Evolutionary conservation across 2,329 filamentous ascomycete species (phyloP), one percentile per base, ranked within the genome.

Genomic region (Pseudogymnoascus sp.): DNA sequence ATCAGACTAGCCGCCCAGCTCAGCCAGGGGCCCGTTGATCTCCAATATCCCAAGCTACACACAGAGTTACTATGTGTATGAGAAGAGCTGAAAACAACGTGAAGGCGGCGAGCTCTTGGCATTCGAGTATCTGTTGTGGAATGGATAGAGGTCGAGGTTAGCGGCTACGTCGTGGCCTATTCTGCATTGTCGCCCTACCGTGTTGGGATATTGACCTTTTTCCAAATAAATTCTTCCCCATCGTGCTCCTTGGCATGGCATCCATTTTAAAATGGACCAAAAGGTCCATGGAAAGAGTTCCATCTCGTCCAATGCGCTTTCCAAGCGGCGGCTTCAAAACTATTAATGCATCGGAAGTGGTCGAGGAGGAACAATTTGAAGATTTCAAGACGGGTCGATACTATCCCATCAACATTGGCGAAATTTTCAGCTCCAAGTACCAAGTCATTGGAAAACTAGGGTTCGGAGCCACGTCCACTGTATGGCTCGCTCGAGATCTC

Each of bases 401-500:
- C 40, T 69, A 65, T 61, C 68, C 64, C 42, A 59, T 66, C 0
- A 61, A 65, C 61, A 68, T 66, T 64, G 64, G 66, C 7, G 67
- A 69, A 31, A 29, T 68, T 3, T 64, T 68, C 33, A 9, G 4
- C 2, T 65, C 65, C 5, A 67, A 63, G 61, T 69, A 69, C 29
- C 68, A 69, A 26, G 66, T 69, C 9, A 31, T 69, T 19, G 64
- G 62, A 17, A 69, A 69, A 42, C 63, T 68, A 11, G 67, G 68
- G 4, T 67, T 62, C 37, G 67, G 66, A 0, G 61, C 62, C 5
- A 64, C 60, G 2, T 69, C 66, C 3, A 68, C 67, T 9, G 65
- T 68, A 2, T 69, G 65, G 64, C 56, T 69, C 10, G 61, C 59
- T 33, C 63, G 62, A 2, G 63, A 68, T 33, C 66, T 68, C 13